Evolutionary conservation across 768 basidiomycete species (phyloP).

Genomic region (Rubroboletus satanas): DNA sequence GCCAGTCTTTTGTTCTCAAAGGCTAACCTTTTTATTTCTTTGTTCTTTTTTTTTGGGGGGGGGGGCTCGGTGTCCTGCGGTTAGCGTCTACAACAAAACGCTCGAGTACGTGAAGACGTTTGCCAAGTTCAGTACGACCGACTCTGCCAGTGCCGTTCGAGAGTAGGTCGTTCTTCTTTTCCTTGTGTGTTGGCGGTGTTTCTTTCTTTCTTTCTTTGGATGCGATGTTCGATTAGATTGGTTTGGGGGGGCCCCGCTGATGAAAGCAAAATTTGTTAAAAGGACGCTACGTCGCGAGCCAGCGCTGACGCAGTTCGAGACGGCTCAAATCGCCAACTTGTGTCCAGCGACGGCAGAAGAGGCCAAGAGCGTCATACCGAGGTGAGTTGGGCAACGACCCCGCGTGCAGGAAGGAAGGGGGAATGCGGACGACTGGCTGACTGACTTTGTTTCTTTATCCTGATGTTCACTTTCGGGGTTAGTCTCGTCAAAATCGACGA

Average conservation of each 20-base stretch:
- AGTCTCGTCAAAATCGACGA: slow-evolving; percentile 89
- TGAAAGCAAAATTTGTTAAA: slow-evolving; percentile 22
- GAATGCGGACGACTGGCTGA: neutral
- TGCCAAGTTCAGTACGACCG: slow-evolving; percentile 83
- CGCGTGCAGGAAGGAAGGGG: no score
- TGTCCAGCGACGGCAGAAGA: slow-evolving; percentile 87
- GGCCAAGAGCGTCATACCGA: slow-evolving; percentile 87
- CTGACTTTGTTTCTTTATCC: neutral
- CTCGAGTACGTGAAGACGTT: slow-evolving; percentile 90
- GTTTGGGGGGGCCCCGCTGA: neutral
- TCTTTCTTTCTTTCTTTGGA: no score
- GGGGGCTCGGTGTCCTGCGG: no score
- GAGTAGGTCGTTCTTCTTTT: slow-evolving; percentile 51
- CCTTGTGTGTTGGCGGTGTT: neutral
- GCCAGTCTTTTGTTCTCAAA: neutral
- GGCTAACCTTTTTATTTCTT: neutral
- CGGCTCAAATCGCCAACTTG: slow-evolving; percentile 88
- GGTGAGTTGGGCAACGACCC: slow-evolving; percentile 41
- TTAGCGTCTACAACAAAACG: slow-evolving; percentile 89
- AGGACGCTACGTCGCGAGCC: slow-evolving; percentile 75
- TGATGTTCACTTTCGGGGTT: neutral
- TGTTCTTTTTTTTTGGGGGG: no score
- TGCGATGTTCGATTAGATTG: neutral
- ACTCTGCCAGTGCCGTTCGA: slow-evolving; percentile 81
- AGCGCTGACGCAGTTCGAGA: slow-evolving; percentile 83